These are phyloP conservation scores for Taphrina populina DNA, from an alignment of 1,139 yeast species.

Conservation along the genomic window DNA sequence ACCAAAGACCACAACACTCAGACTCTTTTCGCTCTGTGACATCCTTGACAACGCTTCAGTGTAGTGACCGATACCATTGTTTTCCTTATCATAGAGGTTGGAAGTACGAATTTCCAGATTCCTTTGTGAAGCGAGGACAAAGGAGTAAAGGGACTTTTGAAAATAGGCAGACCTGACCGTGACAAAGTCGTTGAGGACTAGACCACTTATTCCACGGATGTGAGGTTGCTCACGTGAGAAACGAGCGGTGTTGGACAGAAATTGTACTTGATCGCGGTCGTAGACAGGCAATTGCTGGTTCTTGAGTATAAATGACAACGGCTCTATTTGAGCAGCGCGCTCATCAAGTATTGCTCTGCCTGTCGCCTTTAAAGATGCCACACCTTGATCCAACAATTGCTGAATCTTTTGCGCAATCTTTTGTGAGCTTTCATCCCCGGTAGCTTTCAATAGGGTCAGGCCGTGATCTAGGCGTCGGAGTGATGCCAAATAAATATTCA, in stretches of 20 bases:
- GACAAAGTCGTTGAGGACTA: constrained; percentile 1
- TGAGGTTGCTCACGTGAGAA: neutral
- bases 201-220: neutral
- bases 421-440: constrained; percentile 33
- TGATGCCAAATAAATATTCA: constrained; percentile 25
- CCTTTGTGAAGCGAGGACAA: constrained; percentile 31
- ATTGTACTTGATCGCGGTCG: constrained; percentile 12
- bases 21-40: constrained; percentile 26
- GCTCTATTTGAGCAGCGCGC: constrained; percentile 31
- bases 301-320: constrained; percentile 33
- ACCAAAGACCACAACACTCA: constrained; percentile 26
- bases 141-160: constrained; percentile 28
- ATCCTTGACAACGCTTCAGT: constrained; percentile 33
- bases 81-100: constrained; percentile 32
- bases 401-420: constrained; percentile 29
- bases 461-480: constrained; percentile 26
- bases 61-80: constrained; percentile 35
- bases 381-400: constrained; percentile 26
- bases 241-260: constrained; percentile 7
- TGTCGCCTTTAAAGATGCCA: constrained; percentile 20
- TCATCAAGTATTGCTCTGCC: constrained; percentile 13
- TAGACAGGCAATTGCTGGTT: constrained; percentile 24
- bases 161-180: constrained; percentile 21
- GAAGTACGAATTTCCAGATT: constrained; percentile 27
- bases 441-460: constrained; percentile 16